A percentile compares a stretch with the other conserved stretches of the same genome.
These are phyloP conservation scores for Coix lacrymajobi DNA, from an alignment of 176 grass and related monocot genomes.

Conservation along the genomic window DNA sequence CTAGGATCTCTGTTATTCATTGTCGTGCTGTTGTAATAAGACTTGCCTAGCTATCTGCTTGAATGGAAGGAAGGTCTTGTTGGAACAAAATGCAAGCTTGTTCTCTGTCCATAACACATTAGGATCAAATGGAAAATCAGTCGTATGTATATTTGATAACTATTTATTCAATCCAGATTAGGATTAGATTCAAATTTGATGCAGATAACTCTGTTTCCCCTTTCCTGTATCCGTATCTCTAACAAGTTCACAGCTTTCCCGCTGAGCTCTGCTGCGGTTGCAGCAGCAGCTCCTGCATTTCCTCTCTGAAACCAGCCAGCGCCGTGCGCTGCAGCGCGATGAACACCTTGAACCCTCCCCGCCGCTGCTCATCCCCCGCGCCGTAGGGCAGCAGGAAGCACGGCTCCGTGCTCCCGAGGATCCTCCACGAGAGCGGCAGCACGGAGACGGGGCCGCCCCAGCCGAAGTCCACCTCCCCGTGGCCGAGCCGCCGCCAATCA, in stretches of 20 bases:
- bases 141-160: neutral
- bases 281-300: constrained; percentile 43
- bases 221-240: no score
- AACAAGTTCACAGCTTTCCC: constrained; percentile 4
- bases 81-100: neutral
- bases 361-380: constrained; percentile 18
- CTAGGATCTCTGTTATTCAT: constrained; percentile 34
- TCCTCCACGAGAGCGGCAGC: constrained; percentile 60
- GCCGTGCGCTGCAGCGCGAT: constrained; percentile 25
- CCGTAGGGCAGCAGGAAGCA: constrained; percentile 63
- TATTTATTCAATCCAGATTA: neutral
- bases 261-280: neutral
- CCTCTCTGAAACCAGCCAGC: constrained; percentile 27
- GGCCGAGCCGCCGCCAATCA: constrained; percentile 68
- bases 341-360: constrained; percentile 60
- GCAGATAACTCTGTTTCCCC: neutral
- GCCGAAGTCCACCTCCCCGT: constrained; percentile 70
- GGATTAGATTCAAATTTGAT: neutral
- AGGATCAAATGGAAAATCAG: neutral
- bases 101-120: neutral
- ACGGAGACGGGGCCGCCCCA: constrained; percentile 45
- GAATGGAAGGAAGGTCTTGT: constrained; percentile 25
- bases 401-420: constrained; percentile 60
- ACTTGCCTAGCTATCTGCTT: constrained; percentile 16
- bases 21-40: constrained; percentile 52